Evolutionary conservation across 371 early-diverging fungal genomes (phyloP), one percentile per base, ranked within the genome.

Genomic region (Massospora cicadina): DNA sequence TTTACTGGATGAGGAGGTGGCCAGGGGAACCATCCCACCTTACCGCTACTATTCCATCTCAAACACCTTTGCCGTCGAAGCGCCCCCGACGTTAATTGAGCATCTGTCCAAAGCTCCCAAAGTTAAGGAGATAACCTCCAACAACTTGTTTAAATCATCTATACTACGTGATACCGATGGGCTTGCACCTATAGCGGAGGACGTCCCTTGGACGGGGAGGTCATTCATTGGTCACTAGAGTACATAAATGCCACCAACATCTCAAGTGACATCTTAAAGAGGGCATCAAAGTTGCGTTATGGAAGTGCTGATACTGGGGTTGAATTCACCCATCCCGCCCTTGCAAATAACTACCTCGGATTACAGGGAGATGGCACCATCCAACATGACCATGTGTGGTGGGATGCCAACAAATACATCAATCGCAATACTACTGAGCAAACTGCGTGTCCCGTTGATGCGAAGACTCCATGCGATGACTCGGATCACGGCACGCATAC

Each of bases 1-100:
- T 5, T 10, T 43, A 10, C 43, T 43, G 43, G 43, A 43, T 17
- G 43, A 43, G 17, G 10, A 43, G 43, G 43, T 43, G 43, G 43
- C 43, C 17, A 10, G 5, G 43, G 43, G 43, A 10, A 17, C 43
- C 43, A 43, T 43, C 43, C 43, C 43, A 43, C 43, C 43, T 27
- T 62, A 62, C 26, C 31, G 62, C 23, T 43, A 29, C 63, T 63
- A 63, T 27, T 53, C n/a, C 25, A 63, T 63, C 53, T 54, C 63
- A 25, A 63, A 63, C 23, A 63, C 63, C 28, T 54, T 21, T 30
- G 63, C 63, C 2, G 32, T 63, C 2, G 54, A 54, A 54, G 53
- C 54, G 53, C 12, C 32, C 10, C 21, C 24, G 21, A 2, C 13
- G 13, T 3, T 63, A 2, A 54, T 63, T 30, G 63, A 63, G 25